Evolutionary conservation across 1,284 basidiomycete genomes (phyloP).

Genomic region (Cutaneotrichosporon mucoides): DNA sequence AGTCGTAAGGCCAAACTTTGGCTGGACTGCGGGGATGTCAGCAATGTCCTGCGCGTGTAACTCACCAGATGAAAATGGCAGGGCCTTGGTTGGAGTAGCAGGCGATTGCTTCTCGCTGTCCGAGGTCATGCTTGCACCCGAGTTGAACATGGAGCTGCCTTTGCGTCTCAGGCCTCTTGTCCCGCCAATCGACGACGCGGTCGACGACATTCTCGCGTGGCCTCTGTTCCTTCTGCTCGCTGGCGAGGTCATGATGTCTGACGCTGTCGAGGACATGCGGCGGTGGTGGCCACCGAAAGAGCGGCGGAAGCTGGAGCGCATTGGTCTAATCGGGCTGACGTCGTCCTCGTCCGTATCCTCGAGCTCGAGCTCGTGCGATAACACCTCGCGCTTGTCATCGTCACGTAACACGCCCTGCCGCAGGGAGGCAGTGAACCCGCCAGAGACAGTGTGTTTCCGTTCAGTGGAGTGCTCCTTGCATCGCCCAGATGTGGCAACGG

Average conservation of each 20-base stretch:
- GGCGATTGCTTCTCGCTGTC: slow-evolving; percentile 29
- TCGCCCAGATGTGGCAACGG: too few relatives aligned
- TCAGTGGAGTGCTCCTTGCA: too few relatives aligned
- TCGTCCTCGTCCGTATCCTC: slow-evolving; percentile 17
- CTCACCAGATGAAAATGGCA: slow-evolving; percentile 24
- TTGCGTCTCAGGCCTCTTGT: slow-evolving; percentile 44
- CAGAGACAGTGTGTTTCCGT: too few relatives aligned
- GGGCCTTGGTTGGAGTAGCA: slow-evolving; percentile 36
- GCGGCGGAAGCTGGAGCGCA: slow-evolving; percentile 9
- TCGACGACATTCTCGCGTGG: slow-evolving; percentile 15
- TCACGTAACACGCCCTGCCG: background rate
- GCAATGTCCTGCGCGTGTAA: background rate
- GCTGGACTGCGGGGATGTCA: slow-evolving; percentile 7
- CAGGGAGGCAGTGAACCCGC: too few relatives aligned
- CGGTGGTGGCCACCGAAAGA: slow-evolving; percentile 8
- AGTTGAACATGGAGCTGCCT: slow-evolving; percentile 44
- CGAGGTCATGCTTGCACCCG: slow-evolving; percentile 24
- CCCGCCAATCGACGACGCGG: slow-evolving; percentile 23
- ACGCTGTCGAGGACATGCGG: slow-evolving; percentile 17
- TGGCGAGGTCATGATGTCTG: slow-evolving; percentile 15
- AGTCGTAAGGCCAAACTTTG: slow-evolving; percentile 28
- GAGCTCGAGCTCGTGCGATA: background rate
- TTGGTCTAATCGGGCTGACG: slow-evolving; percentile 14
- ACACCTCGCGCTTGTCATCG: slow-evolving; percentile 1
- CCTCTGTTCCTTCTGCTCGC: slow-evolving; percentile 1